These are phyloP conservation scores for Fusarium nelsonii DNA, from an alignment of 2,329 filamentous ascomycete species.

Conservation along the genomic window DNA sequence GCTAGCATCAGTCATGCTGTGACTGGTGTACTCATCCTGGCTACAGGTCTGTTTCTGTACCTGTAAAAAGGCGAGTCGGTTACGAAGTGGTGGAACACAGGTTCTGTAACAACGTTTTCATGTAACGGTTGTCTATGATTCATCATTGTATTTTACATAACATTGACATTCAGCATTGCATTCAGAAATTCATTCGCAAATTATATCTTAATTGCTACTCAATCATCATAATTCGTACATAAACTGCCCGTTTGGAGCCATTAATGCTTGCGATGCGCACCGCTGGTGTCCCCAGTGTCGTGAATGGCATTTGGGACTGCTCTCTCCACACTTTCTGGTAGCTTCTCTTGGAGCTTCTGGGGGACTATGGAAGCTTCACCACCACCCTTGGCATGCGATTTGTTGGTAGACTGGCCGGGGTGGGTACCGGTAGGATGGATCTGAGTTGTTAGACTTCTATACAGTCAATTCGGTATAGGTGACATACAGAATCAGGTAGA, in stretches of 20 bases:
- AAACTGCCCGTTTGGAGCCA: fast-evolving
- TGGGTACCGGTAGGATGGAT: constrained; percentile 40
- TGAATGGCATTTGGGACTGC: constrained; percentile 41
- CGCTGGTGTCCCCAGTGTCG: constrained; percentile 35
- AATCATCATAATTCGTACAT: neutral
- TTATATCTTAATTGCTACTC: neutral
- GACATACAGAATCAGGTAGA: constrained; percentile 40
- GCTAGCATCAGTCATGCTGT: constrained; percentile 32
- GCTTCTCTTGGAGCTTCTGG: constrained; percentile 42
- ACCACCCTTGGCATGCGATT: constrained; percentile 38
- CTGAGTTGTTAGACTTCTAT: constrained; percentile 4
- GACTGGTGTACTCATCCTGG: constrained; percentile 13
- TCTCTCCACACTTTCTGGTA: constrained; percentile 42
- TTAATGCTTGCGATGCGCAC: constrained; percentile 21
- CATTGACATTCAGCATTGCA: neutral
- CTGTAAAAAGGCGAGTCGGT: neutral
- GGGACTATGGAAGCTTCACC: constrained; percentile 40
- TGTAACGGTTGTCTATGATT: neutral
- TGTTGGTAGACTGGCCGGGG: constrained; percentile 30
- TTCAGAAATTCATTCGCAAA: neutral
- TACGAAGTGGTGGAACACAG: neutral
- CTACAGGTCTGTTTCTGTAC: constrained; percentile 31
- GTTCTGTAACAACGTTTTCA: neutral
- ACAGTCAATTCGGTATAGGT: fast-evolving
- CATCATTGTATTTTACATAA: neutral